Evolutionary conservation across 805 yeast species (phyloP).

Genomic region (Pichia phayaonensis): DNA sequence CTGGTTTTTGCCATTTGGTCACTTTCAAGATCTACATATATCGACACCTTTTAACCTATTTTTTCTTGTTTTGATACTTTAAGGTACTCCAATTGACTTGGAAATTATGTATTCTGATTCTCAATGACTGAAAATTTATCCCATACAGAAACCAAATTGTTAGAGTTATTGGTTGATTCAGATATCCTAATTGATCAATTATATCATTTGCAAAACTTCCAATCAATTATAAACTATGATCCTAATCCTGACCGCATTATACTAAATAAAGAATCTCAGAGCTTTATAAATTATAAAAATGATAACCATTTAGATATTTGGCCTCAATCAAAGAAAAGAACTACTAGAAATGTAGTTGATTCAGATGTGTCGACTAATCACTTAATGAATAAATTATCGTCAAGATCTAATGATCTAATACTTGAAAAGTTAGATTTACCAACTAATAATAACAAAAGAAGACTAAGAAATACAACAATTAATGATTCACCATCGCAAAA

Average conservation of each 20-base stretch:
- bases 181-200: constrained; percentile 41
- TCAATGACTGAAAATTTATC: constrained; percentile 7
- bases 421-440: not conserved
- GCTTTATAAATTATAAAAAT: constrained; percentile 26
- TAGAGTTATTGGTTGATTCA: constrained; percentile 6
- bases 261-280: constrained; percentile 24
- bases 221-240: constrained; percentile 55
- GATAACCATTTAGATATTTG: constrained; percentile 30
- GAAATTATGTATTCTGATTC: constrained; percentile 2
- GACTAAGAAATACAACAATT: not conserved
- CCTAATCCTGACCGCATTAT: constrained; percentile 34
- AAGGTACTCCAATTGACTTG: constrained; percentile 1
- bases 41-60: not conserved
- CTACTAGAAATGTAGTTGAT: constrained; percentile 7
- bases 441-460: not conserved
- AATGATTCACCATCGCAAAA: not conserved
- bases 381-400: constrained; percentile 16
- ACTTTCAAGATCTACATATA: not conserved
- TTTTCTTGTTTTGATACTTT: not conserved
- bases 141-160: not conserved
- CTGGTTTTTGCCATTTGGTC: not conserved
- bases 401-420: constrained; percentile 12
- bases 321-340: constrained; percentile 23
- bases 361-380: not conserved
- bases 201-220: constrained; percentile 54